Evolutionary conservation across 306 rosid genomes (phyloP).

Genomic region (Neltuma alba): DNA sequence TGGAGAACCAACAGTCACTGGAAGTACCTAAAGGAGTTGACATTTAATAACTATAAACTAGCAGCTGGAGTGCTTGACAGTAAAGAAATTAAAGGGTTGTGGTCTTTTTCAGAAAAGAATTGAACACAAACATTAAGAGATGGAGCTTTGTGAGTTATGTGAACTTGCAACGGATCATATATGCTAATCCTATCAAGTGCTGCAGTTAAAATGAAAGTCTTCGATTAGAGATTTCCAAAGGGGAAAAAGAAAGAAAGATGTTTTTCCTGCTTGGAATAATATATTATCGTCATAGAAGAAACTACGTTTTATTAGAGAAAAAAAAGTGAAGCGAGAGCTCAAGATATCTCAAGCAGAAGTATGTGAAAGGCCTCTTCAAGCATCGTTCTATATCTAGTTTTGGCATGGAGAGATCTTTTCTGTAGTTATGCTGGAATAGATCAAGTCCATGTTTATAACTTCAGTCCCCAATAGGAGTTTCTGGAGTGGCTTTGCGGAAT

Average conservation of each 20-base stretch:
- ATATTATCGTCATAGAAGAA: not conserved
- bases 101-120: not conserved
- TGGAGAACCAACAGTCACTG: not conserved
- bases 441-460: constrained; percentile 12
- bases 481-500: constrained; percentile 9
- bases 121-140: not conserved
- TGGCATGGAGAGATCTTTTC: not conserved
- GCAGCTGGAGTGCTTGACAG: not conserved
- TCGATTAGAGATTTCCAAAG: not conserved
- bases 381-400: not conserved
- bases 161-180: not conserved
- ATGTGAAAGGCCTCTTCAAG: not conserved
- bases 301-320: not conserved
- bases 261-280: not conserved
- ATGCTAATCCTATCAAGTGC: not conserved
- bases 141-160: not conserved
- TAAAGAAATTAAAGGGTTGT: not conserved
- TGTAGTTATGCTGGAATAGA: not conserved
- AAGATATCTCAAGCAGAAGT: not conserved
- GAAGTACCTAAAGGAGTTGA: not conserved
- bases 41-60: not conserved
- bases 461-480: constrained; percentile 4
- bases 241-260: not conserved
- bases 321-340: not conserved
- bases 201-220: not conserved